A percentile compares a stretch with the other conserved stretches of the same genome.
These are phyloP conservation scores for Colletotrichum scovillei DNA, from an alignment of 2,329 filamentous ascomycete species.

Conservation along the genomic window DNA sequence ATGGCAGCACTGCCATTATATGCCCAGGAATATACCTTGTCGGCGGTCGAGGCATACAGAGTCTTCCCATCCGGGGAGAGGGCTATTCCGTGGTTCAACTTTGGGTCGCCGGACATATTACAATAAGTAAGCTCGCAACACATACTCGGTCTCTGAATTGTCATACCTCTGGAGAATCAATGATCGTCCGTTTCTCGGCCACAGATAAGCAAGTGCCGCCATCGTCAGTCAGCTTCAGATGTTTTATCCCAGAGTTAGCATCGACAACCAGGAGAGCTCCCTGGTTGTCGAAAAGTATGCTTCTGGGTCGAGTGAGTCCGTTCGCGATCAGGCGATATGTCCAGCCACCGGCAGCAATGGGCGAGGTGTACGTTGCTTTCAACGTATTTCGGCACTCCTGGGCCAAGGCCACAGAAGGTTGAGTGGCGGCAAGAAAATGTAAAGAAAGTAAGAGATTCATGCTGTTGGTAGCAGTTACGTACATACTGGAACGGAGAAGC, in stretches of 20 bases:
- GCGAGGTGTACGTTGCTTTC: slow-evolving; percentile 47
- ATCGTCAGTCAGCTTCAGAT: slow-evolving; percentile 52
- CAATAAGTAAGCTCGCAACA: neutral
- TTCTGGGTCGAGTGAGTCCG: slow-evolving; percentile 53
- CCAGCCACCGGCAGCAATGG: slow-evolving; percentile 54
- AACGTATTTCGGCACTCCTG: slow-evolving; percentile 47
- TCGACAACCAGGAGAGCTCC: slow-evolving; percentile 60
- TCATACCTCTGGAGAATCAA: slow-evolving; percentile 7
- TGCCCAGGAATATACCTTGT: slow-evolving; percentile 67
- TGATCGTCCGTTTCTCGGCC: slow-evolving; percentile 38
- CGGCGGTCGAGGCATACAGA: slow-evolving; percentile 61
- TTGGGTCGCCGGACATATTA: neutral
- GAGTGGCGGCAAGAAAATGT: neutral
- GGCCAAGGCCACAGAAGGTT: neutral
- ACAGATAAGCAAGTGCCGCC: slow-evolving; percentile 53
- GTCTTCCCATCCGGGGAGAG: slow-evolving; percentile 48
- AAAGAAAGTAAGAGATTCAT: neutral
- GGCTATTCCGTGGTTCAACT: slow-evolving; percentile 63
- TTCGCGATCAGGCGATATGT: slow-evolving; percentile 54
- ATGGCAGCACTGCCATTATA: slow-evolving; percentile 66
- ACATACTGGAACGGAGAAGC: neutral
- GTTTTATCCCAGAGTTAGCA: slow-evolving; percentile 52
- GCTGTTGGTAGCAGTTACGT: neutral
- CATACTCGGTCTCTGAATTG: neutral
- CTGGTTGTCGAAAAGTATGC: slow-evolving; percentile 56